A percentile compares a stretch with the other conserved stretches of the same genome.
Conservation (phyloP, 2,329 filamentous ascomycete genomes). For the Talaromyces sp. region DNA sequence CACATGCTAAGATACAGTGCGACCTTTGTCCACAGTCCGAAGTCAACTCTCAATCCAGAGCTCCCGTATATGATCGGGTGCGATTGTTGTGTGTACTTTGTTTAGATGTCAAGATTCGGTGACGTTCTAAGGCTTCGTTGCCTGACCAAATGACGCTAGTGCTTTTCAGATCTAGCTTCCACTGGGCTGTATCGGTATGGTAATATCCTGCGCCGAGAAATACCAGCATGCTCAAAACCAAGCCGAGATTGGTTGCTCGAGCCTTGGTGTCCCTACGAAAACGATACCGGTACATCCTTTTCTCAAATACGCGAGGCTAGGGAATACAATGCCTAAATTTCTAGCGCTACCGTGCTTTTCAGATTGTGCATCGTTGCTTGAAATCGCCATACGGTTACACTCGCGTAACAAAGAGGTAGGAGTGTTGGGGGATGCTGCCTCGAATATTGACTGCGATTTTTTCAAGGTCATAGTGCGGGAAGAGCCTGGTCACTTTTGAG, state of each 20-base stretch:
- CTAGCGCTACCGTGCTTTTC: neutral
- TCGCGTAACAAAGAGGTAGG: too few species aligned
- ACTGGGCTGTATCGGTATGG: neutral
- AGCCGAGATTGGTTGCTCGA: neutral
- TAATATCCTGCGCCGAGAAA: neutral
- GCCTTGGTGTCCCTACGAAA: neutral
- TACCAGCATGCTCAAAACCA: neutral
- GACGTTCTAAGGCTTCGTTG: neutral
- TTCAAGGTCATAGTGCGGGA: too few species aligned
- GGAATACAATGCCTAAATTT: neutral
- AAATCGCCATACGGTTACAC: neutral
- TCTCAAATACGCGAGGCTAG: neutral
- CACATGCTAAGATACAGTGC: neutral
- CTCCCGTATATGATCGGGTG: neutral
- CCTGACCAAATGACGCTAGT: neutral
- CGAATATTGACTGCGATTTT: too few species aligned
- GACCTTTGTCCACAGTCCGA: neutral
- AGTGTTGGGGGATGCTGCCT: too few species aligned
- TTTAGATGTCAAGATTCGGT: neutral
- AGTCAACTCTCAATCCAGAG: neutral
- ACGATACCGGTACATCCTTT: neutral
- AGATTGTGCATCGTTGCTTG: neutral
- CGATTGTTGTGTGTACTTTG: neutral
- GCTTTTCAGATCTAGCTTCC: neutral
- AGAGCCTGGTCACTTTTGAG: too few species aligned